A percentile compares a stretch with the other conserved stretches of the same genome.
phyloP scores from a whole-genome alignment of 2,329 filamentous ascomycete genomes.

The Colletotrichum sp. region DNA sequence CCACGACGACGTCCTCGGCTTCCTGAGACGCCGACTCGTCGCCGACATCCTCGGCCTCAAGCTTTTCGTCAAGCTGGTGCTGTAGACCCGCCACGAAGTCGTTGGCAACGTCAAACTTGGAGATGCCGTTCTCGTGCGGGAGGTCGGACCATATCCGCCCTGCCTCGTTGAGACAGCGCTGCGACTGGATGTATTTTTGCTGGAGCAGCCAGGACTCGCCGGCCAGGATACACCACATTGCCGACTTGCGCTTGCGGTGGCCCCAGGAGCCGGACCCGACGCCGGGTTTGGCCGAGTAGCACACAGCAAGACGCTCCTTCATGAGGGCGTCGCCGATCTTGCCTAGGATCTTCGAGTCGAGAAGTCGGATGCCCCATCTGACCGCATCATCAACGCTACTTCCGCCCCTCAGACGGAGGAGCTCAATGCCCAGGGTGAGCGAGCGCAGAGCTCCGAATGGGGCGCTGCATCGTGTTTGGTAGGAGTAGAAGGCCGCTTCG shows the following conservation, averaged over 20 bases:
- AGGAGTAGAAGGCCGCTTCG: constrained; percentile 91
- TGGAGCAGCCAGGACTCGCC: constrained; percentile 84
- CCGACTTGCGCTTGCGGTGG: constrained; percentile 80
- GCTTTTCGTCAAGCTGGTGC: constrained; percentile 51
- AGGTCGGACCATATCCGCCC: constrained; percentile 58
- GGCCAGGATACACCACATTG: constrained; percentile 84
- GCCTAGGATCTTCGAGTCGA: constrained; percentile 80
- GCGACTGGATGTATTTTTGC: constrained; percentile 78
- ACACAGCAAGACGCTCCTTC: constrained; percentile 84
- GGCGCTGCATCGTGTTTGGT: constrained; percentile 81
- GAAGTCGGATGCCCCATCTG: constrained; percentile 79
- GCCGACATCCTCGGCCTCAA: constrained; percentile 37
- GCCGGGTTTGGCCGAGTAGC: constrained; percentile 78
- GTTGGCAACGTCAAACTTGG: constrained; percentile 55
- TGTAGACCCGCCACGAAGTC: constrained; percentile 59
- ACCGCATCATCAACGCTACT: constrained; percentile 86
- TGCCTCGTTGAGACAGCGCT: constrained; percentile 77
- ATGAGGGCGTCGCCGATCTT: constrained; percentile 80
- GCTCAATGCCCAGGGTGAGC: constrained; percentile 77
- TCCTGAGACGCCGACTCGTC: constrained; percentile 33
- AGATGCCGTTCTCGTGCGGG: constrained; percentile 55
- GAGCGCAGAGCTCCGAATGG: constrained; percentile 83
- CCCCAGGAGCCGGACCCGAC: constrained; percentile 69
- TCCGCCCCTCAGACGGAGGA: constrained; percentile 81
- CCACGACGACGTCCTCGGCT: constrained; percentile 46